Evolutionary conservation across 768 basidiomycete species (phyloP), one percentile per base, ranked within the genome.

Genomic region (Mycena vulgaris): DNA sequence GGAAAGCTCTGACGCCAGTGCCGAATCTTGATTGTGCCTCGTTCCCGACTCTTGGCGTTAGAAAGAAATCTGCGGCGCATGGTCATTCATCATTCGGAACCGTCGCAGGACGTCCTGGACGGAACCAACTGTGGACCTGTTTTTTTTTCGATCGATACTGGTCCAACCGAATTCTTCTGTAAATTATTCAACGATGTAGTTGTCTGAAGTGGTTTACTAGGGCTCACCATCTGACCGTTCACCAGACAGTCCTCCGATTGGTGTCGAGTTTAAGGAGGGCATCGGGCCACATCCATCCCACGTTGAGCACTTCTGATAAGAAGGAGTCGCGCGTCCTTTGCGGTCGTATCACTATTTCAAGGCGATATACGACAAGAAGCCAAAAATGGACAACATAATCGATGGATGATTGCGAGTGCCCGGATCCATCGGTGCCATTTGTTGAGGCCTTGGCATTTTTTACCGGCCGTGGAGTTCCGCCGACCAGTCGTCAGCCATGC

Each of bases 271-370:
- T n/a, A n/a, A n/a, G n/a, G n/a, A n/a, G n/a, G n/a, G n/a, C n/a
- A n/a, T n/a, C n/a, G n/a, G n/a, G n/a, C n/a, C n/a, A n/a, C n/a
- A n/a, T n/a, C n/a, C n/a, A n/a, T n/a, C n/a, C n/a, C n/a, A n/a
- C n/a, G n/a, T n/a, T n/a, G n/a, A n/a, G n/a, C n/a, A n/a, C n/a
- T n/a, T n/a, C 48, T 30, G 66, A 48, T 68, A 56, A 68, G 66
- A 56, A 68, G 66, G 31, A 35, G 66, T 68, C 66, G 59, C 45
- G 66, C 58, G 21, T 23, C 23, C 21, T 31, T 37, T 16, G 19
- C 16, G 42, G 31, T 27, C 48, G 28, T 40, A 37, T 40, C 19
- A 40, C 23, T 45, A 45, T 59, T 39, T 35, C 21, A 49, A 39
- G 53, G 40, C 25, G 60, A 57, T 9, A 55, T 55, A 49, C 6